A percentile compares a stretch with the other conserved stretches of the same genome.
Evolutionary conservation across 345 rosid genomes (phyloP).

Genomic region (Salix brachista): DNA sequence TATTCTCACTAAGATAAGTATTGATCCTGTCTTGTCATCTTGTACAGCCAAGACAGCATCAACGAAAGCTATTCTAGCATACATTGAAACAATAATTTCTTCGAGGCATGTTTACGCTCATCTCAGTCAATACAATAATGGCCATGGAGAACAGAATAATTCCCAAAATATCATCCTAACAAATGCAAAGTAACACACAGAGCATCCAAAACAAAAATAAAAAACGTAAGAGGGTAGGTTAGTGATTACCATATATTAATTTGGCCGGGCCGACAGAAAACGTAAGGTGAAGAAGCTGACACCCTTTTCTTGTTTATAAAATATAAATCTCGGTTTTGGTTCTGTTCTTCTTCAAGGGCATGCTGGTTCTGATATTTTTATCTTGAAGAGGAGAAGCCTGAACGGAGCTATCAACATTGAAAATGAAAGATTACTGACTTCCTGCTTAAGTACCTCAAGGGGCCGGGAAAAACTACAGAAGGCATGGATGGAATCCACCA

Average conservation of each 20-base stretch:
- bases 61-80: conserved; percentile 1
- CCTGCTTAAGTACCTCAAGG: not conserved
- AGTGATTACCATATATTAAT: not conserved
- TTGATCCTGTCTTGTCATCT: conserved; percentile 23
- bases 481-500: conserved; percentile 9
- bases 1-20: conserved; percentile 19
- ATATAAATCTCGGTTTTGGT: no score
- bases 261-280: not conserved
- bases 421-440: conserved; percentile 9
- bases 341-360: not conserved
- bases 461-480: not conserved
- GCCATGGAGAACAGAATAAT: not conserved
- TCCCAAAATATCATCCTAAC: not conserved
- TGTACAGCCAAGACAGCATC: conserved; percentile 18
- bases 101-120: conserved; percentile 11
- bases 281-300: not conserved
- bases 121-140: conserved; percentile 1
- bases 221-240: not conserved
- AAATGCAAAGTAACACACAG: not conserved
- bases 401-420: not conserved
- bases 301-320: not conserved
- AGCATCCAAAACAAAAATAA: not conserved
- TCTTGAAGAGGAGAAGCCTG: not conserved
- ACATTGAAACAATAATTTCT: conserved; percentile 10
- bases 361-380: not conserved